Base-by-base conservation (phyloP, 352 stramenopile genomes). In the Pythium folliculosum region DNA sequence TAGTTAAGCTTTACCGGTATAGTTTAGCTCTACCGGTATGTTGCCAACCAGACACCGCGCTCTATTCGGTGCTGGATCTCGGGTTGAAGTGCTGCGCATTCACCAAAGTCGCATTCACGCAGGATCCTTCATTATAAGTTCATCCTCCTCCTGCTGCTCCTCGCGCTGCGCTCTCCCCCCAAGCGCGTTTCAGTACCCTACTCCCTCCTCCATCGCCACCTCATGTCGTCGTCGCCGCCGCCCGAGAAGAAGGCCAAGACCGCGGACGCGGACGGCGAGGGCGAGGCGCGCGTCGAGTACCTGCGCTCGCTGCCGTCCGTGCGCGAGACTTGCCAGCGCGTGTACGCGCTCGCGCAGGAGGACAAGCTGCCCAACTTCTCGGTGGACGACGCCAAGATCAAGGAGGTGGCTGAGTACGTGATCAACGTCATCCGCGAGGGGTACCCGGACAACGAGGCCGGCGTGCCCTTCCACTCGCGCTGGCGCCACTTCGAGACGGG, bases 401-500 rank as follows among this genome's bases (percentile, higher is more conserved):
- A 73, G 5, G 68, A 68, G 5, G 71, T 92, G 6, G 88, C 81
- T 21, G 77, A 91, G 48, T 96, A 91, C 62, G 84, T 96, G 38
- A 71, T 95, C 53, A 38, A 67, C 44, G 70, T 89, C 17, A 91
- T 91, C 51, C 75, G 75, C 16, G 70, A 88, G 54, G 75, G 58
- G 23, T 91, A 90, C 52, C 75, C 81, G 22, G 67, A 70, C 30
- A 77, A 80, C 17, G 76, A 86, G 60, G 69, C 70, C 9, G 71
- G 76, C 19, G 88, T 94, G 49, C 88, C 88, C 0, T 94, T 92
- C 70, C 88, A 95, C 71, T 93, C 84, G 58, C 76, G 88, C 52
- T 84, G 76, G 76, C 83, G 88, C 48, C 88, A 96, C 69, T 94
- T 96, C 54, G 88, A 96, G 72, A 84, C 82, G 23, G 86, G 88